phyloP scores from a whole-genome alignment of 192 early-diverging fungal genomes.

The Chytriomyces sp. region DNA sequence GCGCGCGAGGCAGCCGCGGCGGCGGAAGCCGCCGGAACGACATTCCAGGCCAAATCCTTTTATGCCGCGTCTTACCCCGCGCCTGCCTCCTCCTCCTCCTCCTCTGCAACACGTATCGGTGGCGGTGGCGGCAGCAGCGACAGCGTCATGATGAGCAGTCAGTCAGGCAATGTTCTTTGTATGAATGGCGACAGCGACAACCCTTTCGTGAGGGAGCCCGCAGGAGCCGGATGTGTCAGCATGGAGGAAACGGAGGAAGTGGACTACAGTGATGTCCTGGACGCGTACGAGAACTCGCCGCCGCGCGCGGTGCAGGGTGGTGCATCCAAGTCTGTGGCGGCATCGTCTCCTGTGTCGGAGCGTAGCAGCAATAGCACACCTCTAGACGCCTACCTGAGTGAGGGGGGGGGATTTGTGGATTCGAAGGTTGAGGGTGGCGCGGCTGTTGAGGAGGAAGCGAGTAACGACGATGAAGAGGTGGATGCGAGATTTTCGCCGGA shows the following conservation, averaged over 20 bases:
- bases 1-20: no score
- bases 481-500: background rate
- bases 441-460: background rate
- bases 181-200: background rate
- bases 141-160: background rate
- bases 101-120: background rate
- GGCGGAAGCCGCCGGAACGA: no score
- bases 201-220: background rate
- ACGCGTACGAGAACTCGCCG: constrained; percentile 11
- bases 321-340: no score
- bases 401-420: no score
- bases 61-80: no score
- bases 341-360: no score
- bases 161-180: background rate
- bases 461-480: background rate
- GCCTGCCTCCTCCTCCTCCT: no score
- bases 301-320: background rate
- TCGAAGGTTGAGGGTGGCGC: no score
- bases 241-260: background rate
- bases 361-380: no score
- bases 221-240: background rate
- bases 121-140: background rate
- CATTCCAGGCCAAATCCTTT: no score
- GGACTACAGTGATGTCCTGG: constrained; percentile 11
- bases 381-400: no score